A percentile compares a stretch with the other conserved stretches of the same genome.
phyloP scores from a whole-genome alignment of 305 asterid genomes.

The Fraxinus sp. region DNA sequence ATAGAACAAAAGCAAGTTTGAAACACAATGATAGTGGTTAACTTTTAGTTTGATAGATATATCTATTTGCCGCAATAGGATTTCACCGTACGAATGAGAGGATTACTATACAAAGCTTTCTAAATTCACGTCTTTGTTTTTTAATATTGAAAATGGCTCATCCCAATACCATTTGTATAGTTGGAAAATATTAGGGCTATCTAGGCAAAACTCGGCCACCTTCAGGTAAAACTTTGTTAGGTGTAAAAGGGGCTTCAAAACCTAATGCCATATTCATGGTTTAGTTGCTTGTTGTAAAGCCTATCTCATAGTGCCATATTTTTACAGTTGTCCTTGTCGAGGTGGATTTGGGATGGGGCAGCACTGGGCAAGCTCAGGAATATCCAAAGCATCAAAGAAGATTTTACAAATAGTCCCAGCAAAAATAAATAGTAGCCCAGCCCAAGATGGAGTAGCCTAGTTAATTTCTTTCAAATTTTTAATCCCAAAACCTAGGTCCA shows the following conservation, averaged over 20 bases:
- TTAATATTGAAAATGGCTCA: background rate
- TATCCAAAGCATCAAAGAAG: background rate
- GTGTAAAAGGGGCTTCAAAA: background rate
- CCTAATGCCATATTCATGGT: background rate
- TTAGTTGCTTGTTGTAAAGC: background rate
- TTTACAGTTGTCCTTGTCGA: background rate
- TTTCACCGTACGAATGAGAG: background rate
- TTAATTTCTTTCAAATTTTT: background rate
- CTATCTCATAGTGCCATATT: background rate
- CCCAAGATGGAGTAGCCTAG: background rate
- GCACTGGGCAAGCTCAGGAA: background rate
- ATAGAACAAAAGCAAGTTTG: background rate
- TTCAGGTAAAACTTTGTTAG: background rate
- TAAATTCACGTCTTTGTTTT: background rate
- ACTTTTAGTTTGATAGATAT: background rate
- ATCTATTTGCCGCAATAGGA: background rate
- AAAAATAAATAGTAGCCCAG: background rate
- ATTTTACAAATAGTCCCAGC: background rate
- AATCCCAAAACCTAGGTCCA: background rate
- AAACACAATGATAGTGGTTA: background rate
- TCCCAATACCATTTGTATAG: background rate
- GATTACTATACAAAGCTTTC: background rate
- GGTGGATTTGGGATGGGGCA: background rate
- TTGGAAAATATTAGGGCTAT: background rate
- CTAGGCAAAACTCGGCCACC: background rate